Conservation (phyloP, 768 basidiomycete genomes). For the Suillus variegatus region DNA sequence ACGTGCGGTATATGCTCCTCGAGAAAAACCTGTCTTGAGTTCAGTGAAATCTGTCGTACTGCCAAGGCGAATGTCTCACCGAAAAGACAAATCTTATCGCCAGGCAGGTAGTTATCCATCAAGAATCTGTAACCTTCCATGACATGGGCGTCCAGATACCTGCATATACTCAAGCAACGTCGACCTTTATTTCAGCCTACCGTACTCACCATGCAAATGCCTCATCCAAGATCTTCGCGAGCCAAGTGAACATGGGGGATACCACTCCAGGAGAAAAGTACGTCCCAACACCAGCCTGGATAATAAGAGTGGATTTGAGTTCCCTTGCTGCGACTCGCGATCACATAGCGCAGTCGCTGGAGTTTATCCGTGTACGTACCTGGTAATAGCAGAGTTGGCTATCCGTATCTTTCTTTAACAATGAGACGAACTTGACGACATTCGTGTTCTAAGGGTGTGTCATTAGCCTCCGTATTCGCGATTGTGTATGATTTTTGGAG, state of each 20-base stretch:
- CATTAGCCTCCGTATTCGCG: neutral
- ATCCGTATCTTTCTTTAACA: conserved; percentile 63
- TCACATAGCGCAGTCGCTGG: neutral
- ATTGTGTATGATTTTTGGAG: neutral
- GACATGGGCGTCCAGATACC: conserved; percentile 73
- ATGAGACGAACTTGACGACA: conserved; percentile 66
- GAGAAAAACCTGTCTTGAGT: conserved; percentile 63
- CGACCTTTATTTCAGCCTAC: neutral
- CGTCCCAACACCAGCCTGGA: conserved; percentile 47
- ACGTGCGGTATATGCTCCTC: conserved; percentile 66
- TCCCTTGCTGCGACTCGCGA: neutral
- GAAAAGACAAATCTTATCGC: conserved; percentile 76
- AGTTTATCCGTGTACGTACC: conserved; percentile 33
- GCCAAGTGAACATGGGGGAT: conserved; percentile 56
- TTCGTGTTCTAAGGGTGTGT: conserved; percentile 56
- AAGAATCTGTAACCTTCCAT: conserved; percentile 76
- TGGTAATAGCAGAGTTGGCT: conserved; percentile 73
- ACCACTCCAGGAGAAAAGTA: conserved; percentile 68
- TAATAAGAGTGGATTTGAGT: neutral
- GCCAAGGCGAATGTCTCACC: conserved; percentile 38
- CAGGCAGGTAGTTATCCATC: conserved; percentile 75
- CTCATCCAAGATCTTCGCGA: conserved; percentile 62
- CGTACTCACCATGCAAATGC: conserved; percentile 68
- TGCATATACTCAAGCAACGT: conserved; percentile 21
- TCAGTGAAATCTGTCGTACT: conserved; percentile 15